Conservation (phyloP, 306 rosid genomes). For the Glycine soja region DNA sequence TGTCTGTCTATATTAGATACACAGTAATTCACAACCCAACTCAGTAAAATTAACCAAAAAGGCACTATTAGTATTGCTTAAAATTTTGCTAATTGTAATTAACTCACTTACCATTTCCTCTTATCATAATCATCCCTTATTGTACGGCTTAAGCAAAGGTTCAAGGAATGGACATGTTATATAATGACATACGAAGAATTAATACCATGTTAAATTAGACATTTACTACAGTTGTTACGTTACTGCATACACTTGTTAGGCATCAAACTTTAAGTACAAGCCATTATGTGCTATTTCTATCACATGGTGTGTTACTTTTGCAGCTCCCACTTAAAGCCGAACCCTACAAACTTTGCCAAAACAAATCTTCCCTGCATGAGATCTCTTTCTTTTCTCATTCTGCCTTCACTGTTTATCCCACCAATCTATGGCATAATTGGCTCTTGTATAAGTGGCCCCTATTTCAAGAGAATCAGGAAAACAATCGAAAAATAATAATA, state of each 20-base stretch:
- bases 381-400: conserved; percentile 44
- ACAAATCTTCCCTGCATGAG: conserved; percentile 54
- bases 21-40: not conserved
- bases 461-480: not conserved
- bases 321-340: conserved; percentile 56
- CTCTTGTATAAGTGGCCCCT: conserved; percentile 58
- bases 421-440: conserved; percentile 71
- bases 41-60: not conserved
- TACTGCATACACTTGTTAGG: conserved; percentile 42
- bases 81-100: conserved; percentile 21
- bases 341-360: conserved; percentile 65
- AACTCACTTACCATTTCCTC: not conserved
- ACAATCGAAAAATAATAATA: not conserved
- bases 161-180: conserved; percentile 20
- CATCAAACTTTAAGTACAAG: conserved; percentile 54
- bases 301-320: conserved; percentile 73
- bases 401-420: conserved; percentile 59
- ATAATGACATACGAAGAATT: conserved; percentile 13
- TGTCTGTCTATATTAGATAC: conserved; percentile 28
- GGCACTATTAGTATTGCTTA: not conserved
- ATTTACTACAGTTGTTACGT: conserved; percentile 22
- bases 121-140: not conserved
- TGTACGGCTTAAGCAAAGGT: conserved; percentile 23
- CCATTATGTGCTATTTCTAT: conserved; percentile 53
- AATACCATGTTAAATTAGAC: conserved; percentile 26